phyloP scores from a whole-genome alignment of 2,329 filamentous ascomycete species.

The Cryphonectria japonica region DNA sequence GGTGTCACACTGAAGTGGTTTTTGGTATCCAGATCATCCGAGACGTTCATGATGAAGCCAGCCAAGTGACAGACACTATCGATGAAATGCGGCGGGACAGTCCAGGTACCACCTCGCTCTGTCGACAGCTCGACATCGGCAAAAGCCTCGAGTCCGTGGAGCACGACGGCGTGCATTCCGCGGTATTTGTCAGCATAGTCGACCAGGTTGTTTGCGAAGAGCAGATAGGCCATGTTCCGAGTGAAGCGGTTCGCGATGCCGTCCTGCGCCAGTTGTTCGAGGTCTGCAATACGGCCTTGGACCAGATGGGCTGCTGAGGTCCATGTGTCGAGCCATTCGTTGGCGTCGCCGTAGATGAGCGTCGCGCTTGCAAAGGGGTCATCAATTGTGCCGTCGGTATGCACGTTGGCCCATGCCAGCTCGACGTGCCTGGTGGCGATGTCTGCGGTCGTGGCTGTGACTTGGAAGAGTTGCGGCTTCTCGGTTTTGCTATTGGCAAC shows the following conservation, averaged over 20 bases:
- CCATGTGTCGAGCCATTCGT: neutral
- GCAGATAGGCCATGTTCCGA: conserved; percentile 9
- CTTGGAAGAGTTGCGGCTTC: conserved; percentile 39
- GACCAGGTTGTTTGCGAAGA: conserved; percentile 10
- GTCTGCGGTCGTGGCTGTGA: conserved; percentile 43
- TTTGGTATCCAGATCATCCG: conserved; percentile 40
- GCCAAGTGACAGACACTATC: conserved; percentile 44
- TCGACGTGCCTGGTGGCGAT: conserved; percentile 48
- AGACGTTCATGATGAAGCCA: conserved; percentile 47
- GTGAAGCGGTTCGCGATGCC: conserved; percentile 1
- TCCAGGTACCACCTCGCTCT: conserved; percentile 37
- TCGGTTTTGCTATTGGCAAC: conserved; percentile 38
- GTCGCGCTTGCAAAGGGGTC: neutral
- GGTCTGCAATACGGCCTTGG: neutral
- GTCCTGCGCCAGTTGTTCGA: neutral
- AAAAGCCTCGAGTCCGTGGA: conserved; percentile 28
- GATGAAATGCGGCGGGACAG: conserved; percentile 47
- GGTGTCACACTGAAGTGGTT: conserved; percentile 43
- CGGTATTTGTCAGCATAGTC: conserved; percentile 3
- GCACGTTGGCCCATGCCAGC: conserved; percentile 42
- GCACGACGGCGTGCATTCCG: conserved; percentile 3
- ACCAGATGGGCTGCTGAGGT: neutral
- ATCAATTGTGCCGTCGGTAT: conserved; percentile 40
- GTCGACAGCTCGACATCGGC: conserved; percentile 29
- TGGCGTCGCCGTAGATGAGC: neutral